Base-by-base conservation (phyloP, 352 stramenopile genomes). In the Phytophthora idaei region DNA sequence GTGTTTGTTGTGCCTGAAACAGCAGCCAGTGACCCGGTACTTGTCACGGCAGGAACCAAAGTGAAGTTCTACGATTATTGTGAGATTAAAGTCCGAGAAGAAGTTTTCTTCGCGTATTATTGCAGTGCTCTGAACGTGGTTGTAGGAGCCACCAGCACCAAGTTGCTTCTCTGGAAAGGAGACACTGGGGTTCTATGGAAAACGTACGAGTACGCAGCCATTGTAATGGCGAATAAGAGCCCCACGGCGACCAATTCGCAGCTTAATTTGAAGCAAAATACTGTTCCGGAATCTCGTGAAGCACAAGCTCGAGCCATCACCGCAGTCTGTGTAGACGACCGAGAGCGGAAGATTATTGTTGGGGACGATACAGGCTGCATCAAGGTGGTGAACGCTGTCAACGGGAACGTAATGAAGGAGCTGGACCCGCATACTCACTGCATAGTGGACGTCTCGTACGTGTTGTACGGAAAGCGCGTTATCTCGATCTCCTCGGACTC, bases 401-500 rank as follows among this genome's bases (percentile, higher is more conserved):
- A 95, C 41, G 87, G 89, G 39, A 91, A 89, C 48, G 74, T 94
- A 27, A 95, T 94, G 78, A 96, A 96, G 59, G 76, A 88, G 57
- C 67, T 92, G 32, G 76, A 92, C 47, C 80, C 85, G 12, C 82
- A 92, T 52, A 47, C 60, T 12, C 15, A 64, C 5, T 78, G 83
- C 0, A 64, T 91, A 15, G 69, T 79, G 4, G 79, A 67, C 29
- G 53, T 93, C 11, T 66, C 77, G 32, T 93, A 93, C 49, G 78
- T 87, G 4, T 63, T 89, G 3, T 71, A 76, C 12, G 69, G 79
- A 21, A 92, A 92, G 48, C 80, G 83, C 28, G 83, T 93, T 14
- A 56, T 92, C 45, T 92, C 85, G 0, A 73, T 90, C 12, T 83
- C 80, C 1, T 66, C 83, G 7, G 75, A 88, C 56, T 80, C 78